A percentile compares a stretch with the other conserved stretches of the same genome.
Evolutionary conservation across 2,329 filamentous ascomycete genomes (phyloP).

Genomic region (Helicocarpus griseus): DNA sequence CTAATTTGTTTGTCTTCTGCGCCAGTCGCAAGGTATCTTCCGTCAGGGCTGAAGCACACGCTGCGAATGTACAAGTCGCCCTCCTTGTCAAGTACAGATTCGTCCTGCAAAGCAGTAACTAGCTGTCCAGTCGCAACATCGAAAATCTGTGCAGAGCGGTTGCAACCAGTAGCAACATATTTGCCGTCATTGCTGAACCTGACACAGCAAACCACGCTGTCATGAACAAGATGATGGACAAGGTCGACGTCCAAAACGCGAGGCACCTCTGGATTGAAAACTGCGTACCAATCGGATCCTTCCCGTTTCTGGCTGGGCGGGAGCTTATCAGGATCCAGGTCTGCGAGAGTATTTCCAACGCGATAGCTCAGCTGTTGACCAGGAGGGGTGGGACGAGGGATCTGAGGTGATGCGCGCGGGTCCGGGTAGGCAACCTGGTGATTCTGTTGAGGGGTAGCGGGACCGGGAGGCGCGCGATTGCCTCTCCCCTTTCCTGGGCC

Average conservation of each 20-base stretch:
- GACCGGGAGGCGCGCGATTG: conserved; percentile 52
- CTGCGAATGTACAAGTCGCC: conserved; percentile 95
- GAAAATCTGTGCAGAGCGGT: conserved; percentile 98
- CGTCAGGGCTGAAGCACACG: conserved; percentile 97
- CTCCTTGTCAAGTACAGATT: conserved; percentile 65
- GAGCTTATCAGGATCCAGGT: conserved; percentile 77
- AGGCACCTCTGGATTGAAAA: conserved; percentile 88
- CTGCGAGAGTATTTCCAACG: conserved; percentile 65
- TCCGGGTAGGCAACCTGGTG: conserved; percentile 79
- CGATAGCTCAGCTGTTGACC: conserved; percentile 40
- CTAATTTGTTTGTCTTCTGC: conserved; percentile 96
- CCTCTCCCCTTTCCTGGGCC: conserved; percentile 68
- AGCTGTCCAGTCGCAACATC: conserved; percentile 81
- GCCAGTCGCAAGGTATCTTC: conserved; percentile 85
- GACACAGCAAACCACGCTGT: conserved; percentile 97
- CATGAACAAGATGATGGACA: conserved; percentile 83
- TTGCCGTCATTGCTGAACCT: conserved; percentile 93
- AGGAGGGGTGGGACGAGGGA: conserved; percentile 69
- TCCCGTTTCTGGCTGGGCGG: conserved; percentile 82
- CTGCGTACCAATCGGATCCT: conserved; percentile 85
- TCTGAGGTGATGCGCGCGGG: conserved; percentile 71
- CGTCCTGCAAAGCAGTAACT: conserved; percentile 82
- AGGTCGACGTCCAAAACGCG: conserved; percentile 88
- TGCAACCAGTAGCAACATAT: conserved; percentile 93
- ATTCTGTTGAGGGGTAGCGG: conserved; percentile 86